A percentile compares a stretch with the other conserved stretches of the same genome.
Conservation (phyloP, 805 yeast species). For the Saccharomycopsis sp. region DNA sequence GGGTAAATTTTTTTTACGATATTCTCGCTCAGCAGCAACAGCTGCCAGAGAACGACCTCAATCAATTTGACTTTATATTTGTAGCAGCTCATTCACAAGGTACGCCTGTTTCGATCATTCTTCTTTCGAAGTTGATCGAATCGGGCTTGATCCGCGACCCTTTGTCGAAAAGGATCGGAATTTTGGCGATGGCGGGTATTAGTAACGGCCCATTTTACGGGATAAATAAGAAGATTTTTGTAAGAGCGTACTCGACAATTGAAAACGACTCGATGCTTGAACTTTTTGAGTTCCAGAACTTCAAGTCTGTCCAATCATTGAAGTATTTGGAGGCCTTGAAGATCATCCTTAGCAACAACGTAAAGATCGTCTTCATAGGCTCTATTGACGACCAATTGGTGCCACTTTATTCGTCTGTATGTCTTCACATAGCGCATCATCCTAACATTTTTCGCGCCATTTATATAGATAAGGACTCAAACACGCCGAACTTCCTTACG, state of each 20-base stretch:
- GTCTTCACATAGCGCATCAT: conserved; percentile 66
- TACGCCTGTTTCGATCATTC: conserved; percentile 78
- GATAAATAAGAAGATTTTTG: conserved; percentile 72
- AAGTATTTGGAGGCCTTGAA: conserved; percentile 63
- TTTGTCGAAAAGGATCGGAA: conserved; percentile 46
- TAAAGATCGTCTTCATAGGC: conserved; percentile 76
- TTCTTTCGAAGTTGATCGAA: conserved; percentile 67
- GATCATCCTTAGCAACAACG: conserved; percentile 59
- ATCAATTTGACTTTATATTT: conserved; percentile 77
- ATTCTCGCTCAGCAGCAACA: conserved; percentile 43
- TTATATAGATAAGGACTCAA: conserved; percentile 76
- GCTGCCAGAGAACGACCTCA: conserved; percentile 30
- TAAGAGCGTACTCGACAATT: conserved; percentile 83
- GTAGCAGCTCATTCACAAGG: conserved; percentile 97
- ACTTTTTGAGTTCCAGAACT: conserved; percentile 80
- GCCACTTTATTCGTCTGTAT: conserved; percentile 83
- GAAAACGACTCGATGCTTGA: conserved; percentile 85
- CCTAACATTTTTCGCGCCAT: conserved; percentile 89
- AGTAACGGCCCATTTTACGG: conserved; percentile 94
- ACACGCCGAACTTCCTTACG: conserved; percentile 73
- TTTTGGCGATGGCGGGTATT: conserved; percentile 93
- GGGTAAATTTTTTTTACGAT: conserved; percentile 75
- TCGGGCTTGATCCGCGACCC: conserved; percentile 37
- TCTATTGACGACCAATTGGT: conserved; percentile 91
- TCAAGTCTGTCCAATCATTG: conserved; percentile 63